Base-by-base conservation (phyloP, 2,329 filamentous ascomycete genomes). In the Colletotrichum simmondsii region DNA sequence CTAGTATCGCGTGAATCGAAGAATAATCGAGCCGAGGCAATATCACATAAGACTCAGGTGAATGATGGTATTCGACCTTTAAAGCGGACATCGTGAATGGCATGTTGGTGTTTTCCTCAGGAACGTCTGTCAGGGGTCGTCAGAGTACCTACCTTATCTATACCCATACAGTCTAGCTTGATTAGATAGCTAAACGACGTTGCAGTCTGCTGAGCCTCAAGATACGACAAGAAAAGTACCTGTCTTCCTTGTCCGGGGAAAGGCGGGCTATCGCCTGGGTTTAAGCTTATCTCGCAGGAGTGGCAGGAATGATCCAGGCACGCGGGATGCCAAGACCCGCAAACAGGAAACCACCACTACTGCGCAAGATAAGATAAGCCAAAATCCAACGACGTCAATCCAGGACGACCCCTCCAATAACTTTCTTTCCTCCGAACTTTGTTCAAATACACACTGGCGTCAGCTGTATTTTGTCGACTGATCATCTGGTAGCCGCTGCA, bases 311-410 rank as follows among this genome's bases (percentile, higher is more conserved):
- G 65, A 56, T 28, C 56, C 60, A 70, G 49, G 46, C 32, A 71
- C 42, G 37, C 16, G 24, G 22, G 30, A 22, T 61, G 71, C 71
- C 71, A 71, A 73, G 71, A 63, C 66, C 71, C 66, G 66, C 66
- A 52, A 64, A 32, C 54, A 61, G 46, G 46, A 72, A 67, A 65
- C 56, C 60, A 61, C 57, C 66, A 28, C 26, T 35, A 66, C 67
- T 56, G 60, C 65, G 37, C 30, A 28, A 60, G 71, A 73, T 73
- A 73, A 73, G 71, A 73, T 73, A 73, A 73, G 71, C 59, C 49
- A 61, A 63, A 72, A 63, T 26, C 24, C 46, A n/a, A 64, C 70
- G 70, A 73, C 71, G 71, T 71, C 71, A 73, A 73, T 3, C 56
- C 46, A 61, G 60, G 66, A 60, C 35, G 46, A 70, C 49, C 70